phyloP scores from a whole-genome alignment of 1,284 basidiomycete genomes.

The Ceratobasidium sp. region DNA sequence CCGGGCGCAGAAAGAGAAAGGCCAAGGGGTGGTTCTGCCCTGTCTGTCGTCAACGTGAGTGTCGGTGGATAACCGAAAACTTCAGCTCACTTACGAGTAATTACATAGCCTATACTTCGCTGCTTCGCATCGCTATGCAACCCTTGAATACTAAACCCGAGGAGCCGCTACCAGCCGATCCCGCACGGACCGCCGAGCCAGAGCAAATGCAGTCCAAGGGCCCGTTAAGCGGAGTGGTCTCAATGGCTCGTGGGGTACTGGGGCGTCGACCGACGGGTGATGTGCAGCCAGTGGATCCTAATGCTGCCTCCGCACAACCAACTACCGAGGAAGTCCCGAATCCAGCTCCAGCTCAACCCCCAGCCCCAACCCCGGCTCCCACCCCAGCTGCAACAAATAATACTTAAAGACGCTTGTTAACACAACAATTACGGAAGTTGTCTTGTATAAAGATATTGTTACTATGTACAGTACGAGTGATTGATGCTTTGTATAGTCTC shows the following conservation, averaged over 20 bases:
- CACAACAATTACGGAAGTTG: neutral
- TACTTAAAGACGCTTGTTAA: neutral
- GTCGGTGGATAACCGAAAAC: neutral
- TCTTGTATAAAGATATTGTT: neutral
- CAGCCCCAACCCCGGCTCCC: neutral
- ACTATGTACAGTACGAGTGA: neutral
- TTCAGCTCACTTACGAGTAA: neutral
- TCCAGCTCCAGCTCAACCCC: neutral
- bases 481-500: neutral
- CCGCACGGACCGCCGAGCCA: neutral
- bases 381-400: constrained; percentile 6
- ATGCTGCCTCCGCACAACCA: neutral
- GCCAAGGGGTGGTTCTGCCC: constrained; percentile 96
- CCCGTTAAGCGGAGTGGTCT: constrained; percentile 20
- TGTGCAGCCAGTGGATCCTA: neutral
- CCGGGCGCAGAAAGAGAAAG: constrained; percentile 75
- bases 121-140: constrained; percentile 76
- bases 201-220: constrained; percentile 26
- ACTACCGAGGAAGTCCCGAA: too few species aligned
- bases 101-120: constrained; percentile 79
- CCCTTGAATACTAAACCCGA: constrained; percentile 2
- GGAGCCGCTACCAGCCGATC: neutral
- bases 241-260: constrained; percentile 22
- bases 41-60: constrained; percentile 85
- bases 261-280: neutral